A percentile compares a stretch with the other conserved stretches of the same genome.
These are phyloP conservation scores for Trematosphaeria pertusa DNA, from an alignment of 2,329 filamentous ascomycete species.

Conservation along the genomic window DNA sequence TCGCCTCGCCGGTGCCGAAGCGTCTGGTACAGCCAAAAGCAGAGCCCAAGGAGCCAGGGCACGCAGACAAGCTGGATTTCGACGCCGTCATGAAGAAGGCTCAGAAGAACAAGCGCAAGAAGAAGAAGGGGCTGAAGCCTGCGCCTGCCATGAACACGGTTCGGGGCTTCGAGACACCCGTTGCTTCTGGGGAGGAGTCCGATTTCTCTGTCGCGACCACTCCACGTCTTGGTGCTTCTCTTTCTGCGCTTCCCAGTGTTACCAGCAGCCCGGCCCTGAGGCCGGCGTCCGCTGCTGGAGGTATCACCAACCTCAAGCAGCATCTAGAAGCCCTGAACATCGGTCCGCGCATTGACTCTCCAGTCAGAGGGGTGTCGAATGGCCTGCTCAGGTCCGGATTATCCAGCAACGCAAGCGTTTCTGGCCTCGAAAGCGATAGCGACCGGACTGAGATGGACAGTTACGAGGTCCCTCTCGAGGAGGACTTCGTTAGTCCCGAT, in stretches of 20 bases:
- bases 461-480: slow-evolving; percentile 84
- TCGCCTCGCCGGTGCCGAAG: slow-evolving; percentile 41
- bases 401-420: slow-evolving; percentile 64
- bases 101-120: slow-evolving; percentile 48
- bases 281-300: slow-evolving; percentile 63
- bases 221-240: slow-evolving; percentile 49
- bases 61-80: slow-evolving; percentile 46
- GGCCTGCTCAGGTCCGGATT: slow-evolving; percentile 44
- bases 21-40: slow-evolving; percentile 30
- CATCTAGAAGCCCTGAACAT: slow-evolving; percentile 82
- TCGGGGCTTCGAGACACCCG: slow-evolving; percentile 59
- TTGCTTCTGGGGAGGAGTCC: slow-evolving; percentile 63
- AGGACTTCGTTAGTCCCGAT: slow-evolving; percentile 80
- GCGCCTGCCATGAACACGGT: slow-evolving; percentile 46
- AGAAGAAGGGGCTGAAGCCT: slow-evolving; percentile 41
- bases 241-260: slow-evolving; percentile 55
- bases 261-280: slow-evolving; percentile 61
- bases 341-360: slow-evolving; percentile 62
- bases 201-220: slow-evolving; percentile 54
- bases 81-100: slow-evolving; percentile 46
- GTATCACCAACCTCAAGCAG: slow-evolving; percentile 82
- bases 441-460: slow-evolving; percentile 77
- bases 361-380: slow-evolving; percentile 55
- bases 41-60: slow-evolving; percentile 31
- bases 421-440: slow-evolving; percentile 69